Base-by-base conservation (phyloP, 768 basidiomycete genomes). In the Auricularia auricula-judae region DNA sequence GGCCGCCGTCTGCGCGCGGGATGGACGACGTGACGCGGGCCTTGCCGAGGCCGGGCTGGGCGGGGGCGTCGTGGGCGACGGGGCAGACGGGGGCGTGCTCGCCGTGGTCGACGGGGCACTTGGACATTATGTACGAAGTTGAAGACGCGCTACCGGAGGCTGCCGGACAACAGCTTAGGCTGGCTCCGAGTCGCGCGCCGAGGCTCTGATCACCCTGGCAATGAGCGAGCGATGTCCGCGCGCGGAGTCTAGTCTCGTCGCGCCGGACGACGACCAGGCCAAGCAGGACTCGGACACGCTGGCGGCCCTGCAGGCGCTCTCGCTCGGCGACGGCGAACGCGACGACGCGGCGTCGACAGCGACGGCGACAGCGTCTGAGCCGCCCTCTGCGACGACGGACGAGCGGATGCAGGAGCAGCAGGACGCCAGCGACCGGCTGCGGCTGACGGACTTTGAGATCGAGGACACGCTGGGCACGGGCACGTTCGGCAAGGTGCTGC, bases 401-500 rank as follows among this genome's bases (percentile, higher is more conserved):
- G 87, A 91, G 69, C 75, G 80, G 69, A 83, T 84, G 44, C 88
- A 86, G 11, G 39, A 64, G 33, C 34, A 42, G 23, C 54, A 29
- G 12, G 33, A 14, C 56, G 53, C 78, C 66, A 72, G 77, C 4
- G 87, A 87, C 18, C 68, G 74, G 21, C 77, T 91, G 65, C 84
- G 80, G 66, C 74, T 93, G 62, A 86, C 86, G 4, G 89, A 91
- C 72, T 92, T 93, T 67, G 88, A 92, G 73, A 86, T 91, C 63
- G 82, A 86, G 70, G 88, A 89, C 12, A 86, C 89, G 3, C 72
- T 91, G 63, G 89, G 97, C 34, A 96, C 96, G 1, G 97, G 97
- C 2, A 99, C 97, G 0, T 99, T 99, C 76, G 97, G 86, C 60
- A 85, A 91, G 65, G 97, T 99, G 16, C 79, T 98, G 44, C 82